Evolutionary conservation across 495 filamentous ascomycete species (phyloP).

Genomic region (Friedmanniomyces simplex): DNA sequence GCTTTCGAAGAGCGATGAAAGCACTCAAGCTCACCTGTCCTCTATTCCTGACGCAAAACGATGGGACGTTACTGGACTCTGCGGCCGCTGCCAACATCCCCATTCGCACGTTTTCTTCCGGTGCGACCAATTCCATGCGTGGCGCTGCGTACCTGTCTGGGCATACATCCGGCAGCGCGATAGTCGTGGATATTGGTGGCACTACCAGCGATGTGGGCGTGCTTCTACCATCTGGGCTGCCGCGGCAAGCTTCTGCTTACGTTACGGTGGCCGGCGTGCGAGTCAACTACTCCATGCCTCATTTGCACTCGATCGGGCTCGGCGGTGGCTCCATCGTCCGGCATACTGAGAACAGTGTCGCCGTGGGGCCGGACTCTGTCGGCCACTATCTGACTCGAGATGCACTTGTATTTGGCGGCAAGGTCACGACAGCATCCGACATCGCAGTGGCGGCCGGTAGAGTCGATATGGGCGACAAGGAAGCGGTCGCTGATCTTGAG

Average conservation of each 20-base stretch:
- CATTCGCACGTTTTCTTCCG: slow-evolving; percentile 42
- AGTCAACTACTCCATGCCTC: slow-evolving; percentile 44
- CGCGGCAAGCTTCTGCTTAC: slow-evolving; percentile 43
- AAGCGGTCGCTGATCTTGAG: slow-evolving; percentile 19
- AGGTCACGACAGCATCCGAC: slow-evolving; percentile 41
- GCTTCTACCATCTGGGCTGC: slow-evolving; percentile 43
- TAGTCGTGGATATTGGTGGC: slow-evolving; percentile 44
- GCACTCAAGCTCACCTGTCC: slow-evolving; percentile 35
- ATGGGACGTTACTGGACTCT: slow-evolving; percentile 39
- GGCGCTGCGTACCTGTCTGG: slow-evolving; percentile 37
- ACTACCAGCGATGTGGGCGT: slow-evolving; percentile 47
- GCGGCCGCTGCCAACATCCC: slow-evolving; percentile 37
- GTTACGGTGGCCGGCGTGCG: slow-evolving; percentile 42
- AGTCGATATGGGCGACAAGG: slow-evolving; percentile 32
- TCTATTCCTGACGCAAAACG: slow-evolving; percentile 44
- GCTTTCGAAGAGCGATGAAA: slow-evolving; percentile 36
- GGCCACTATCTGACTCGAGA: slow-evolving; percentile 42
- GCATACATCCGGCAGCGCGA: slow-evolving; percentile 2
- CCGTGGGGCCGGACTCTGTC: slow-evolving; percentile 46
- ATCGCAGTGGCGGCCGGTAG: slow-evolving; percentile 35
- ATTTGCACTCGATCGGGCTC: slow-evolving; percentile 40
- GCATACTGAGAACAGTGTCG: slow-evolving; percentile 28
- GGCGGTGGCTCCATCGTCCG: slow-evolving; percentile 45
- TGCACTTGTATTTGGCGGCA: slow-evolving; percentile 41
- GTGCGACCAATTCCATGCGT: slow-evolving; percentile 44